Conservation (phyloP, 805 yeast species). For the Metschnikowia dekortorum region DNA sequence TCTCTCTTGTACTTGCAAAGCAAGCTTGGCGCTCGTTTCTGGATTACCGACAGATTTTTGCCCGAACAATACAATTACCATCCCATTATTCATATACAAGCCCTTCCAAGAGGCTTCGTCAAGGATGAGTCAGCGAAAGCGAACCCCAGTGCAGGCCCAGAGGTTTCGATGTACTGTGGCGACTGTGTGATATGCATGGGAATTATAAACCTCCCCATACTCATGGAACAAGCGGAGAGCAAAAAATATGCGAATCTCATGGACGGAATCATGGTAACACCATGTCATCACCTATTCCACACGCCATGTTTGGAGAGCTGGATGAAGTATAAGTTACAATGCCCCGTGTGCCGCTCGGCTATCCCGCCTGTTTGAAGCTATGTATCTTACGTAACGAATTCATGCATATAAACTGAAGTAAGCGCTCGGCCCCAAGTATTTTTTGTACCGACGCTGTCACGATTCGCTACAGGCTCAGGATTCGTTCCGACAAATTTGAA, state of each 20-base stretch:
- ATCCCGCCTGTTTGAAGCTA: slow-evolving; percentile 63
- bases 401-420: background rate
- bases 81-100: slow-evolving; percentile 54
- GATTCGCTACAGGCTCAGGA: background rate
- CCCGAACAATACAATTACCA: slow-evolving; percentile 88
- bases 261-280: slow-evolving; percentile 73
- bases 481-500: background rate
- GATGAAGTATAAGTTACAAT: slow-evolving; percentile 90
- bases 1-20: slow-evolving; percentile 57
- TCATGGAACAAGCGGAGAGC: slow-evolving; percentile 6
- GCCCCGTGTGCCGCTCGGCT: slow-evolving; percentile 87
- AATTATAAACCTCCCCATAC: slow-evolving; percentile 12
- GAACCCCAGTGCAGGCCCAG: slow-evolving; percentile 24
- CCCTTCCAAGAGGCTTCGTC: slow-evolving; percentile 54
- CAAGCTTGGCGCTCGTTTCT: slow-evolving; percentile 73
- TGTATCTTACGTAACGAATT: background rate
- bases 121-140: slow-evolving; percentile 43
- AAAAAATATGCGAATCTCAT: slow-evolving; percentile 10
- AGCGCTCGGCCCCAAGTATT: background rate
- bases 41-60: slow-evolving; percentile 66
- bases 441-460: background rate
- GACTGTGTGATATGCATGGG: slow-evolving; percentile 91
- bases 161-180: slow-evolving; percentile 40
- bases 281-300: slow-evolving; percentile 89
- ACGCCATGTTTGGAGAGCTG: slow-evolving; percentile 83